Evolutionary conservation across 345 rosid genomes (phyloP).

Genomic region (Aquilaria sinensis): DNA sequence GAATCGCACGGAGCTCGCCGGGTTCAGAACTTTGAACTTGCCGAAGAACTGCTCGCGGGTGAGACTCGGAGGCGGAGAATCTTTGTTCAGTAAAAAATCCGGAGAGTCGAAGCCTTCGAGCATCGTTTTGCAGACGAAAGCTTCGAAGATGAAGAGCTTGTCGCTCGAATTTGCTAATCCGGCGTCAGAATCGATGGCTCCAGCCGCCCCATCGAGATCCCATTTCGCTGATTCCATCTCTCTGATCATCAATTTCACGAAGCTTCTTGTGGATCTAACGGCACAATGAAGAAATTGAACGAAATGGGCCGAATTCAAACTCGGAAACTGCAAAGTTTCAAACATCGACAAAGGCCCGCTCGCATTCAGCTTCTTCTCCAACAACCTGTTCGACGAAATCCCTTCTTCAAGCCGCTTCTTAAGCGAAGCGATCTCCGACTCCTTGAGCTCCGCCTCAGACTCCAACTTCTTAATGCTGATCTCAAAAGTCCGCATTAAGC

Average conservation of each 20-base stretch:
- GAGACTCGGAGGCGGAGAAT: slow-evolving; percentile 10
- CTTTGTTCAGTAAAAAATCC: slow-evolving; percentile 20
- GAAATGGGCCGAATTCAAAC: slow-evolving; percentile 41
- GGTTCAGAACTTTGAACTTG: slow-evolving; percentile 45
- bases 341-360: slow-evolving; percentile 57
- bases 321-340: slow-evolving; percentile 35
- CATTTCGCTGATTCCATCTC: slow-evolving; percentile 81
- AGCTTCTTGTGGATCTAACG: slow-evolving; percentile 51
- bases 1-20: slow-evolving; percentile 34
- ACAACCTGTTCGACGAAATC: slow-evolving; percentile 33
- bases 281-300: slow-evolving; percentile 48
- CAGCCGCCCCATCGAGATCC: slow-evolving; percentile 77
- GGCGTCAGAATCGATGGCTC: slow-evolving; percentile 43
- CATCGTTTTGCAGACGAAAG: slow-evolving; percentile 65
- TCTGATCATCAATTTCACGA: slow-evolving; percentile 56
- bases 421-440: slow-evolving; percentile 27
- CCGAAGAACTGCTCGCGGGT: slow-evolving; percentile 29
- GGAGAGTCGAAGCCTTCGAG: slow-evolving; percentile 57
- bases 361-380: slow-evolving; percentile 59
- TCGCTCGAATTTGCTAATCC: slow-evolving; percentile 42
- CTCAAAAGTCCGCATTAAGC: slow-evolving; percentile 79
- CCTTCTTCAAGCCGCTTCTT: slow-evolving; percentile 30
- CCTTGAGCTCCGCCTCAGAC: slow-evolving; percentile 37
- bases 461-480: slow-evolving; percentile 75
- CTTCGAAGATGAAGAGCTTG: slow-evolving; percentile 55